phyloP scores from a whole-genome alignment of 371 early-diverging fungal species.

The Entomophthora muscae region DNA sequence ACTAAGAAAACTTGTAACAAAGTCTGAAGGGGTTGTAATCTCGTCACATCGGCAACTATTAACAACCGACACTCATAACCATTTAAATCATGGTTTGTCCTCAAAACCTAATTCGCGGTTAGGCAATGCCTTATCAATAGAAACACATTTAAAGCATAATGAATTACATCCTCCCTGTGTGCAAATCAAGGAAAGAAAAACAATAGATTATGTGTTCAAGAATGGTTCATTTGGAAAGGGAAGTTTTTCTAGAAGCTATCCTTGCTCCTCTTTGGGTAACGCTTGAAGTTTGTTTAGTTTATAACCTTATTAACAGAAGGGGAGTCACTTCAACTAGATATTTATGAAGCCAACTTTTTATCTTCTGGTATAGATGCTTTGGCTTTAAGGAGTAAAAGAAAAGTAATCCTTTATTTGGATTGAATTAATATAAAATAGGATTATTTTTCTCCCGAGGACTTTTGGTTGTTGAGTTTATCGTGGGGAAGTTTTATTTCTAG shows the following conservation, averaged over 20 bases:
- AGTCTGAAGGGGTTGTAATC: not conserved
- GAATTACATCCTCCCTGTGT: not conserved
- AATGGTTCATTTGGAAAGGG: not conserved
- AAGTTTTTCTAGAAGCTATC: not conserved
- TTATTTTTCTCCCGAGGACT: not conserved
- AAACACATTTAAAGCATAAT: not conserved
- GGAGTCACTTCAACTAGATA: not conserved
- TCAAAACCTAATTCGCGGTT: not conserved
- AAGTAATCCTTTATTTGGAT: not conserved
- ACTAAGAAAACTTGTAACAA: not conserved
- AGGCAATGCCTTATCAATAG: not conserved
- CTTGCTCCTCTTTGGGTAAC: not conserved
- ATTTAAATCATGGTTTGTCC: not conserved
- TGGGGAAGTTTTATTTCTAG: not conserved
- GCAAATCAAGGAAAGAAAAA: not conserved
- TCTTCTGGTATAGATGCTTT: not conserved
- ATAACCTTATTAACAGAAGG: not conserved
- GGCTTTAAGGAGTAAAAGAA: not conserved
- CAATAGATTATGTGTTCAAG: not conserved
- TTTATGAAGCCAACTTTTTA: not conserved
- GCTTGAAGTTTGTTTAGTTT: not conserved
- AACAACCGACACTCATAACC: not conserved
- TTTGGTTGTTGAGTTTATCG: not conserved
- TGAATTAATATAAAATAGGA: not conserved
- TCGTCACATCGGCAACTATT: not conserved